A percentile compares a stretch with the other conserved stretches of the same genome.
phyloP scores from a whole-genome alignment of 768 basidiomycete species.

The Auriscalpium vulgare region DNA sequence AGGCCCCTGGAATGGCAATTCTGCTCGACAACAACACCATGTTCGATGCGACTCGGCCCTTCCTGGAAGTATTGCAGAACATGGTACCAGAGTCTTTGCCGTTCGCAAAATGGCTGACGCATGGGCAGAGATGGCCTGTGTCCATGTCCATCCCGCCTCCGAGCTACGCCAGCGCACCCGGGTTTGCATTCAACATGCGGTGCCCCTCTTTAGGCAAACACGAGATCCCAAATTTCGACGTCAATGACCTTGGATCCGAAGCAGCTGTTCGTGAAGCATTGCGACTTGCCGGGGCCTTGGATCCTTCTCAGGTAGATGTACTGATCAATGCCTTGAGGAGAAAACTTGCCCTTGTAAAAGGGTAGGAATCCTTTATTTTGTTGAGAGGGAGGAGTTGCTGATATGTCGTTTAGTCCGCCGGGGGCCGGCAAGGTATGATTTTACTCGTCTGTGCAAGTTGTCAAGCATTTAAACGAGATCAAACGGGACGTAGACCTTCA shows the following conservation, averaged over 20 bases:
- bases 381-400: neutral
- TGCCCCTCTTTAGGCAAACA: slow-evolving; percentile 34
- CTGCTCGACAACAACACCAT: slow-evolving; percentile 13
- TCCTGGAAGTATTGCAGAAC: slow-evolving; percentile 9
- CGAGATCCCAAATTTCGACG: slow-evolving; percentile 28
- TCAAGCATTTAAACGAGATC: no score
- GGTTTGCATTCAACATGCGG: slow-evolving; percentile 47
- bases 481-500: slow-evolving; percentile 40
- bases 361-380: slow-evolving; percentile 29
- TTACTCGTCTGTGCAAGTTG: no score
- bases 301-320: slow-evolving; percentile 65
- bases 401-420: slow-evolving; percentile 43
- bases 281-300: slow-evolving; percentile 42
- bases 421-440: slow-evolving; percentile 63
- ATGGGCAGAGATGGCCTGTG: neutral
- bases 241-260: slow-evolving; percentile 35
- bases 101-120: slow-evolving; percentile 1
- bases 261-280: slow-evolving; percentile 38
- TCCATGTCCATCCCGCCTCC: neutral
- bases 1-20: slow-evolving; percentile 4
- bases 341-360: slow-evolving; percentile 65
- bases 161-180: slow-evolving; percentile 25
- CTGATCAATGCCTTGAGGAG: slow-evolving; percentile 51
- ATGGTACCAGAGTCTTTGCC: slow-evolving; percentile 9
- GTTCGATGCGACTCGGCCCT: slow-evolving; percentile 9